Conservation (phyloP, 306 rosid species). For the Begonia loranthoides region DNA sequence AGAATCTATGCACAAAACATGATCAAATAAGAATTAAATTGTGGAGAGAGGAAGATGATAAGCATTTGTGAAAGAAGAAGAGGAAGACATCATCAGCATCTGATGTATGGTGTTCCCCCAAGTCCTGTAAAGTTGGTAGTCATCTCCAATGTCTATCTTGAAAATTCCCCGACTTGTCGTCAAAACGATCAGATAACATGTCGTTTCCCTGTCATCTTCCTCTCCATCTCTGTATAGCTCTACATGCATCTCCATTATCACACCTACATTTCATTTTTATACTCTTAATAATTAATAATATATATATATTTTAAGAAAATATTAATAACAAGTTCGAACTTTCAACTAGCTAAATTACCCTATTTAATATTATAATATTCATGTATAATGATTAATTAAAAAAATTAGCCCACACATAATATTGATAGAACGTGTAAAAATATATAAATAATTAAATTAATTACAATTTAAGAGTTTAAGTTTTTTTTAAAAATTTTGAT, state of each 20-base stretch:
- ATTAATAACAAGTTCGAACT: not conserved
- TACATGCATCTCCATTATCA: constrained; percentile 1
- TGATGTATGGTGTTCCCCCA: constrained; percentile 71
- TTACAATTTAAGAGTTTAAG: no score
- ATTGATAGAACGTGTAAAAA: no score
- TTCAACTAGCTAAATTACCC: not conserved
- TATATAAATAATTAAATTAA: no score
- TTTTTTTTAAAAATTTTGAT: no score
- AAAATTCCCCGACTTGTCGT: constrained; percentile 58
- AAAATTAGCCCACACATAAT: not conserved
- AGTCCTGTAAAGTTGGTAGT: constrained; percentile 49
- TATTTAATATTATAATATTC: not conserved
- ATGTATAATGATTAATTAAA: no score
- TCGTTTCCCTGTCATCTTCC: constrained; percentile 23
- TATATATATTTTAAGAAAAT: not conserved
- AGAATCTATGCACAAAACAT: no score
- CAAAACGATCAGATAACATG: constrained; percentile 64
- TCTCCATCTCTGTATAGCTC: constrained; percentile 25
- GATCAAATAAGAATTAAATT: no score
- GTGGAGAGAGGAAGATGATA: no score
- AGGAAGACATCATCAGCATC: constrained; percentile 51
- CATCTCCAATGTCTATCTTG: constrained; percentile 82
- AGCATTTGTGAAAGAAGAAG: constrained; percentile 43
- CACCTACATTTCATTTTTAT: not conserved
- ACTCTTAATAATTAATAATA: not conserved